Base-by-base conservation (phyloP, 257 asterid genomes). In the Jacaranda mimosifolia region DNA sequence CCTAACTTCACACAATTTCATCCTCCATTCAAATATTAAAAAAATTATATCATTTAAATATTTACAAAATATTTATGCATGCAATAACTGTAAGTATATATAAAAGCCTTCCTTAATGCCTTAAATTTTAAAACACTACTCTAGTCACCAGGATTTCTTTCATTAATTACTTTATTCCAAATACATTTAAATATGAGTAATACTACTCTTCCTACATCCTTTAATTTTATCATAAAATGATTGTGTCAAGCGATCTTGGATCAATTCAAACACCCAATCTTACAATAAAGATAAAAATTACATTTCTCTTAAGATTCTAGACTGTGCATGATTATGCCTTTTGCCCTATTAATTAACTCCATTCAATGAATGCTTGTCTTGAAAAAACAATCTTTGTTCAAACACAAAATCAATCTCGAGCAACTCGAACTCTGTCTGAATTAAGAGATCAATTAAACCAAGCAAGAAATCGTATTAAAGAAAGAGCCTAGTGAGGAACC, bases 401-500 rank as follows among this genome's bases (percentile, higher is more conserved):
- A 38, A 15, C 11, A 21, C 70, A 6, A 63, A 15, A 39, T 64
- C 70, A 64, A 64, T 40, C 14, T 64, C 51, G 52, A n/a, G 70
- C 51, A 38, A 39, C 51, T 64, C 70, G 0, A 58, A 21, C 40
- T 40, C 13, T 63, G 46, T 36, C 36, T 18, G 15, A 42, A 42
- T 26, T 26, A 26, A 26, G 1, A 26, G 1, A 26, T 63, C 15
- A 38, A 63, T 39, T 13, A 5, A 64, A 64, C 32, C 15, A 39
- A 64, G 39, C 21, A 63, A 63, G 49, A 63, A 5, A 39, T n/a
- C 0, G 9, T 15, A 40, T 63, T 36, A 63, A 15, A 63, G 49
- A 63, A 63, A 49, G 13, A 10, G 56, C 13, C 32, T 56, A 72
- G 68, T 72, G 68, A 64, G 68, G 45, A 72, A 57, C 77, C 68